Conservation (phyloP, 1,284 basidiomycete genomes). For the Austroboletus novae-zelandiae region DNA sequence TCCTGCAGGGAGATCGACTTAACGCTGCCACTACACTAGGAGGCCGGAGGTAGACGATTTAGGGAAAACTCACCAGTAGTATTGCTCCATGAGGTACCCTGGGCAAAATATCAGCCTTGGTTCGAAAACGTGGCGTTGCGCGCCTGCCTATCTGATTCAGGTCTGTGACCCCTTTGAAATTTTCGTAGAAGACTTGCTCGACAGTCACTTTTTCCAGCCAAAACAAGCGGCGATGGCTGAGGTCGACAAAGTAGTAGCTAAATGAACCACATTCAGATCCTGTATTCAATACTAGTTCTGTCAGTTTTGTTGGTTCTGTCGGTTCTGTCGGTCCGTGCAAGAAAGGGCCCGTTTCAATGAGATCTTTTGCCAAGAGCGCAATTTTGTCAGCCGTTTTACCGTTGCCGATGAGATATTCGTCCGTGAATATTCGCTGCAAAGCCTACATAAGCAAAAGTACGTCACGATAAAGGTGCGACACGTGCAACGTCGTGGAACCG, state of each 20-base stretch:
- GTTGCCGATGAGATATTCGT: conserved; percentile 5
- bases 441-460: neutral
- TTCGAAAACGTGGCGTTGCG: neutral
- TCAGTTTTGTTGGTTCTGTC: too few species aligned
- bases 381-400: neutral
- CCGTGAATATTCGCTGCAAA: conserved; percentile 21
- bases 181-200: neutral
- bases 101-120: conserved; percentile 1
- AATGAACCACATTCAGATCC: neutral
- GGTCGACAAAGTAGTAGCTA: conserved; percentile 1
- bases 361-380: neutral
- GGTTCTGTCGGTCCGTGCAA: conserved; percentile 9
- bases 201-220: neutral
- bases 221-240: neutral
- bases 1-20: neutral
- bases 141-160: neutral
- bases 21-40: neutral
- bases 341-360: neutral
- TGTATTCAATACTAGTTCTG: conserved; percentile 18
- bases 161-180: neutral
- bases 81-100: conserved; percentile 14
- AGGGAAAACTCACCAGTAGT: conserved; percentile 13
- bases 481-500: neutral
- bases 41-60: neutral
- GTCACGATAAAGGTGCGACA: neutral